Evolutionary conservation across 148 eudicot species (phyloP).

Genomic region (Pouteria glomerata): DNA sequence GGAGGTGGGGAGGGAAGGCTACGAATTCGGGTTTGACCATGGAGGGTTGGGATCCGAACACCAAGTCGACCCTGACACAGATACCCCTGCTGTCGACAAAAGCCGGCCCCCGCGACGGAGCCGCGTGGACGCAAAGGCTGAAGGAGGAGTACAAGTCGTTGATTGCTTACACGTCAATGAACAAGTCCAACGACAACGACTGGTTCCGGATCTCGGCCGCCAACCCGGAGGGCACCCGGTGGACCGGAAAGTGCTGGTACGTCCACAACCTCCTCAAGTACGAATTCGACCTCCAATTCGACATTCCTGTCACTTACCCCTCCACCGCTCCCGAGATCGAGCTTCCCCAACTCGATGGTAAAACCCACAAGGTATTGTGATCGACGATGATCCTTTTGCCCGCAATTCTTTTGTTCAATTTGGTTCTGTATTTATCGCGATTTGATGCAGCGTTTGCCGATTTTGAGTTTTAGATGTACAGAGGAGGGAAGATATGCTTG

Average conservation of each 20-base stretch:
- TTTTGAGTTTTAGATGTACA: conserved; percentile 61
- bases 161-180: conserved; percentile 91
- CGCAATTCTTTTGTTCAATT: no score
- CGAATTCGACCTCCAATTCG: conserved; percentile 92
- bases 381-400: background rate
- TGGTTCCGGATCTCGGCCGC: conserved; percentile 94
- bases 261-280: conserved; percentile 83
- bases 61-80: conserved; percentile 75
- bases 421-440: background rate
- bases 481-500: conserved; percentile 98
- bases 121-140: conserved; percentile 73
- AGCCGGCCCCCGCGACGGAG: conserved; percentile 92
- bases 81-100: conserved; percentile 70
- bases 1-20: background rate
- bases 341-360: conserved; percentile 86
- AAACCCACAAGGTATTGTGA: conserved; percentile 76
- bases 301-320: conserved; percentile 93
- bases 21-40: conserved; percentile 27
- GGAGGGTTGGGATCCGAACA: conserved; percentile 84
- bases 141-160: conserved; percentile 90
- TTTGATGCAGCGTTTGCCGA: conserved; percentile 11
- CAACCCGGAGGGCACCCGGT: conserved; percentile 79
- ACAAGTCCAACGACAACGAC: conserved; percentile 91
- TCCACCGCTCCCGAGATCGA: conserved; percentile 92
- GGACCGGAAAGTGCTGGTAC: conserved; percentile 98